phyloP scores from a whole-genome alignment of 441 rosid species.

The Viola pubescens region DNA sequence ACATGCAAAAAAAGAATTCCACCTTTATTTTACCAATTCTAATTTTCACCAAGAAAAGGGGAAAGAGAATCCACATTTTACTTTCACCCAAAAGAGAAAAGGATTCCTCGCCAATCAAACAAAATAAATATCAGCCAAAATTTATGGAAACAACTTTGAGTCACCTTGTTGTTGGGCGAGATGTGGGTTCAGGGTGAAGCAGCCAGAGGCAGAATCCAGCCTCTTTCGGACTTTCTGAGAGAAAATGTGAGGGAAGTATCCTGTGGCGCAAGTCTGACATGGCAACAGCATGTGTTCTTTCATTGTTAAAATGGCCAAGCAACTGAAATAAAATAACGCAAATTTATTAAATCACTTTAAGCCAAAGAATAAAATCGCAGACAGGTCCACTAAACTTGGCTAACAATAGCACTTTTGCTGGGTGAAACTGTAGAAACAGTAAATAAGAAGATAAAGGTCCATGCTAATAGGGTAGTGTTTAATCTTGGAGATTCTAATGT shows the following conservation, averaged over 20 bases:
- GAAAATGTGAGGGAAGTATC: slow-evolving; percentile 82
- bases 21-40: too few species aligned
- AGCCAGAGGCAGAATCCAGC: slow-evolving; percentile 92
- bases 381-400: not conserved
- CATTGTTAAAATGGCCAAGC: slow-evolving; percentile 64
- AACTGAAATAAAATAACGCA: slow-evolving; percentile 44
- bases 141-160: slow-evolving; percentile 12
- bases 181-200: slow-evolving; percentile 81
- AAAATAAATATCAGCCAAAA: not conserved
- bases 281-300: slow-evolving; percentile 54
- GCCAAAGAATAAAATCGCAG: too few species aligned
- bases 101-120: not conserved
- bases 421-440: not conserved
- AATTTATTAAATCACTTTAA: slow-evolving; percentile 4
- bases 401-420: not conserved
- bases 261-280: slow-evolving; percentile 74
- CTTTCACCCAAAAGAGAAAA: too few species aligned
- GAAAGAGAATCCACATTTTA: too few species aligned
- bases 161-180: slow-evolving; percentile 80
- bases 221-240: slow-evolving; percentile 81
- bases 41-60: too few species aligned
- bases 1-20: too few species aligned
- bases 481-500: too few species aligned
- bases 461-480: too few species aligned
- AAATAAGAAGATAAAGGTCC: too few species aligned